A percentile compares a stretch with the other conserved stretches of the same genome.
These are phyloP conservation scores for Exophiala sp. DNA, from an alignment of 2,329 filamentous ascomycete genomes.

Conservation along the genomic window DNA sequence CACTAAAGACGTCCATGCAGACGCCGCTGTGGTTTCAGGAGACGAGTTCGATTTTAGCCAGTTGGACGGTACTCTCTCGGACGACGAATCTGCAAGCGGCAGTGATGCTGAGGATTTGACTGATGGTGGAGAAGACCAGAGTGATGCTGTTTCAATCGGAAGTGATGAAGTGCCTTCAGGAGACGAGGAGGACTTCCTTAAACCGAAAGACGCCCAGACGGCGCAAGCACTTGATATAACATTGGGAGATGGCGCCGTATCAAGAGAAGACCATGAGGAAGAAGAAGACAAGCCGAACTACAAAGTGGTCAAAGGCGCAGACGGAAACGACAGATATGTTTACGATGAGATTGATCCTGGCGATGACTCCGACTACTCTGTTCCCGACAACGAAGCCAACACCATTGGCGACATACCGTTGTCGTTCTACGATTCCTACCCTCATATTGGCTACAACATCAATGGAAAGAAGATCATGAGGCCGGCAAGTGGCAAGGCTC, in stretches of 20 bases:
- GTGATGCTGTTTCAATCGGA: constrained; percentile 37
- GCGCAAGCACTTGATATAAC: constrained; percentile 57
- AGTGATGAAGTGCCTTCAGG: constrained; percentile 14
- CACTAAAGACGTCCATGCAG: constrained; percentile 50
- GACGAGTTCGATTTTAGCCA: constrained; percentile 53
- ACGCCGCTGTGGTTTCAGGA: constrained; percentile 54
- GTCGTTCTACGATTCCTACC: constrained; percentile 94
- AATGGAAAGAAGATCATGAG: constrained; percentile 98
- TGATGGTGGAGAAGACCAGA: constrained; percentile 23
- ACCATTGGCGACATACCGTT: constrained; percentile 94
- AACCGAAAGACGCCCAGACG: background rate
- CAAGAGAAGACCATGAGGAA: constrained; percentile 45
- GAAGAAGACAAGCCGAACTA: constrained; percentile 51
- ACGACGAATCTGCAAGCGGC: constrained; percentile 39
- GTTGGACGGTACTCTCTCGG: constrained; percentile 42
- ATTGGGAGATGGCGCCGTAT: constrained; percentile 36
- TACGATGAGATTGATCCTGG: constrained; percentile 92
- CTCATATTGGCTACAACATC: constrained; percentile 98
- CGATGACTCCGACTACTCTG: constrained; percentile 94
- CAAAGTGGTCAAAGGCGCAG: constrained; percentile 71
- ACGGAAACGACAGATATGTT: constrained; percentile 84
- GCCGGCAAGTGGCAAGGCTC: constrained; percentile 85
- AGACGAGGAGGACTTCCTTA: constrained; percentile 31
- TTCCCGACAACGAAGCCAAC: constrained; percentile 73
- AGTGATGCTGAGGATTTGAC: constrained; percentile 34